phyloP scores from a whole-genome alignment of 495 filamentous ascomycete genomes.

The Saxophila tyrrhenica region DNA sequence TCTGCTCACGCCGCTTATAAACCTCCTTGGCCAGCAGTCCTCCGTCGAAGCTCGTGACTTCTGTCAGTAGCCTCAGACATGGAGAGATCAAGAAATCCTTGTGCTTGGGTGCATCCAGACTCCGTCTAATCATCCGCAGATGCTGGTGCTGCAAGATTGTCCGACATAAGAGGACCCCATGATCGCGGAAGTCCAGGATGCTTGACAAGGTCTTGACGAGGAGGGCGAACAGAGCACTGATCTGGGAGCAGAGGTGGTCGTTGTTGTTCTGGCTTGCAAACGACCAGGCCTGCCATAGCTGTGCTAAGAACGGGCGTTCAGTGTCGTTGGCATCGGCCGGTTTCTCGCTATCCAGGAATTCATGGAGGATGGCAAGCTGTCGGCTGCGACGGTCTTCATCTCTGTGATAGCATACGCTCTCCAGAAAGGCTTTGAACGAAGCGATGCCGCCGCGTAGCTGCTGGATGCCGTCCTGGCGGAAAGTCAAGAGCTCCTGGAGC shows the following conservation, averaged over 20 bases:
- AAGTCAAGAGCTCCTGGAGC: slow-evolving; percentile 16
- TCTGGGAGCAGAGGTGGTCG: slow-evolving; percentile 60
- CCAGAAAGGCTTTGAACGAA: slow-evolving; percentile 66
- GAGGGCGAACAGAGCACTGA: slow-evolving; percentile 64
- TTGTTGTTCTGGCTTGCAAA: slow-evolving; percentile 60
- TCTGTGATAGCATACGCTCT: slow-evolving; percentile 42
- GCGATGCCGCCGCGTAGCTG: slow-evolving; percentile 36
- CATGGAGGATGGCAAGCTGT: slow-evolving; percentile 46
- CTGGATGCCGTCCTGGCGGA: slow-evolving; percentile 17
- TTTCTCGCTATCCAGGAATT: slow-evolving; percentile 60
- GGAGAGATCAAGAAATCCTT: slow-evolving; percentile 82
- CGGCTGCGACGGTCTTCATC: slow-evolving; percentile 22
- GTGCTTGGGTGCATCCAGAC: slow-evolving; percentile 56
- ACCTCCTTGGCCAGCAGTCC: slow-evolving; percentile 60
- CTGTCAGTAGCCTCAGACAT: slow-evolving; percentile 64
- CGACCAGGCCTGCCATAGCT: slow-evolving; percentile 70
- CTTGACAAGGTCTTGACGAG: slow-evolving; percentile 62
- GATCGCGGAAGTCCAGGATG: slow-evolving; percentile 55
- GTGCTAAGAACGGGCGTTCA: slow-evolving; percentile 50
- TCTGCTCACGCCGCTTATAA: slow-evolving; percentile 56
- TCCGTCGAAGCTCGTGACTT: slow-evolving; percentile 70
- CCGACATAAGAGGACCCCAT: slow-evolving; percentile 61
- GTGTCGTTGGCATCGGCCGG: slow-evolving; percentile 42
- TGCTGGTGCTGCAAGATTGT: slow-evolving; percentile 62
- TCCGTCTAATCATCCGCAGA: slow-evolving; percentile 57